Evolutionary conservation across 352 stramenopile species (phyloP), one percentile per base, ranked within the genome.

Genomic region (Thalassiosira mediterranea): DNA sequence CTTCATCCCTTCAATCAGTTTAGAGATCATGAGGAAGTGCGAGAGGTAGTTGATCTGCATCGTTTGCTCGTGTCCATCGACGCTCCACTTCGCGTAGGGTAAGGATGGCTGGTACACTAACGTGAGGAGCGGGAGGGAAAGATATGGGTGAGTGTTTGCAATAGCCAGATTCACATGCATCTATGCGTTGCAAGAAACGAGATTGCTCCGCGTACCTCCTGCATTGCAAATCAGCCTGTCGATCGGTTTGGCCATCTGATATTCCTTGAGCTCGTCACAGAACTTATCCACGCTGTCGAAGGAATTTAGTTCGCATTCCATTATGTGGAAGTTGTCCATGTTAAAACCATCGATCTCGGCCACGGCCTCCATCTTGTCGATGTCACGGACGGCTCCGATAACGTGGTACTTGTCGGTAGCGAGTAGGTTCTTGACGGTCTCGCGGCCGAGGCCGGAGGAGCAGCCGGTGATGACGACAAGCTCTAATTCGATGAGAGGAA

Each of bases 41-140:
- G 79, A 90, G 31, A 95, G 79, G 71, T 93, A 94, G 70, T 96
- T 96, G 37, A 95, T 90, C 83, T 94, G 89, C 86, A 96, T 90
- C 0, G 86, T 93, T 77, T 94, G 85, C 82, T 96, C 93, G 61
- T 95, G 91, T 48, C 90, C 90, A 70, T 96, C 93, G 8, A 86
- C 78, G 40, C 86, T 94, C 84, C 88, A 95, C 65, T 93, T 94
- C 23, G 90, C 84, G 68, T 94, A 83, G 15, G 79, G 70, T 11
- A 93, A 67, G n/a, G 84, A 82, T 37, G 91, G 91, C 68, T 94
- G 90, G 73, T 95, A 96, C 8, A 96, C 89, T 69, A n/a, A n/a
- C n/a, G n/a, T n/a, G n/a, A n/a, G n/a, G n/a, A n/a, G 48, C 48
- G 13, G 7, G 23, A 40, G 3, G 40, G 17, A 23, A 37, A 17